phyloP scores from a whole-genome alignment of 192 early-diverging fungal genomes.

The Backusella australiensis region DNA sequence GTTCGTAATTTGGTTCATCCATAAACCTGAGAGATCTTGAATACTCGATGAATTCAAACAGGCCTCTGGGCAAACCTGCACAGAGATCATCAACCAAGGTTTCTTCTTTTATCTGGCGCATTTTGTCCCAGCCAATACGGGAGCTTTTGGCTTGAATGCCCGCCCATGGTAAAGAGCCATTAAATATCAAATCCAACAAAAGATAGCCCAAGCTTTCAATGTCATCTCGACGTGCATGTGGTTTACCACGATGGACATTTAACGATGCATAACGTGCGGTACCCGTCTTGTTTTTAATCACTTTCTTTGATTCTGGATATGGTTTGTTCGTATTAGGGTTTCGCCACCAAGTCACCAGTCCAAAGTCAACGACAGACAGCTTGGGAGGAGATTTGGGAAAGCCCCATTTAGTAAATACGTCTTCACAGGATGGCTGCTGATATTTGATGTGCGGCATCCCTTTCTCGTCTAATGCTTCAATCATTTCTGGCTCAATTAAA shows the following conservation, averaged over 20 bases:
- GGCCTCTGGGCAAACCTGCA: slow-evolving; percentile 68
- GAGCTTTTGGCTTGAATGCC: slow-evolving; percentile 82
- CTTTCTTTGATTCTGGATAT: slow-evolving; percentile 34
- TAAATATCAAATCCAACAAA: slow-evolving; percentile 70
- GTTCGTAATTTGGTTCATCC: slow-evolving; percentile 80
- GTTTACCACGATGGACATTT: slow-evolving; percentile 79
- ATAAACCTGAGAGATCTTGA: slow-evolving; percentile 69
- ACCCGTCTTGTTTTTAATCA: slow-evolving; percentile 55
- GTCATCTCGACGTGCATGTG: slow-evolving; percentile 84
- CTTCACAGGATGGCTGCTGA: slow-evolving; percentile 19
- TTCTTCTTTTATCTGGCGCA: slow-evolving; percentile 77
- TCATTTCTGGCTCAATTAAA: slow-evolving; percentile 26
- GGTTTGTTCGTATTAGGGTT: slow-evolving; percentile 44
- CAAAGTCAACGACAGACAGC: slow-evolving; percentile 60
- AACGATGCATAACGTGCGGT: slow-evolving; percentile 86
- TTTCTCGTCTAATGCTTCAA: slow-evolving; percentile 6
- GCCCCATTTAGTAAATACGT: slow-evolving; percentile 18
- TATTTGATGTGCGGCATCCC: not conserved
- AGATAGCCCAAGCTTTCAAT: slow-evolving; percentile 85
- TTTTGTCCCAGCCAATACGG: slow-evolving; percentile 83
- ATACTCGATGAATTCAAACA: slow-evolving; percentile 73
- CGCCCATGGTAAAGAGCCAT: slow-evolving; percentile 82
- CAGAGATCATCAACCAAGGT: slow-evolving; percentile 68
- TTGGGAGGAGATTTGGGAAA: slow-evolving; percentile 12
- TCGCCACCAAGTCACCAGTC: slow-evolving; percentile 44